Conservation (phyloP, 371 early-diverging fungal species). For the Cokeromyces recurvatus region DNA sequence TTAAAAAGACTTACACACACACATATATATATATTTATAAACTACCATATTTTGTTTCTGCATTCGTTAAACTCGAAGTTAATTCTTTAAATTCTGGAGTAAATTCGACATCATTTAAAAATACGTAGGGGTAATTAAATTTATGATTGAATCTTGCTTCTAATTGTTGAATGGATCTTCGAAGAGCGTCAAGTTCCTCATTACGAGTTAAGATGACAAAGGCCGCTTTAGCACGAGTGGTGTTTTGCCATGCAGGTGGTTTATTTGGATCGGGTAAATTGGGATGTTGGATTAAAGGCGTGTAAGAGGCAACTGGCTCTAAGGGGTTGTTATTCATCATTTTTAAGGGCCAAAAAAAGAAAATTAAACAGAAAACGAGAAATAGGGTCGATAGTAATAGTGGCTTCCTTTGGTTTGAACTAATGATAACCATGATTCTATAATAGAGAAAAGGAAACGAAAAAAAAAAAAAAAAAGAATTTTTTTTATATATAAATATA, state of each 20-base stretch:
- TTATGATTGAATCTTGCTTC: conserved; percentile 81
- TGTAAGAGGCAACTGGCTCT: background rate
- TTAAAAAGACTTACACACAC: too few relatives aligned
- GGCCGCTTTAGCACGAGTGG: conserved; percentile 57
- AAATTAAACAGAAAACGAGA: conserved; percentile 3
- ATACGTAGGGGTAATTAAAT: conserved; percentile 87
- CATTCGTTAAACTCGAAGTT: conserved; percentile 44
- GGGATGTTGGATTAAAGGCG: conserved; percentile 15
- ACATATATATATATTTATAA: too few relatives aligned
- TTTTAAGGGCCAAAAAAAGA: conserved; percentile 16
- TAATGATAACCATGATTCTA: conserved; percentile 11
- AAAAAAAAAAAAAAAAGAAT: background rate
- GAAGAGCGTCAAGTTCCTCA: conserved; percentile 66
- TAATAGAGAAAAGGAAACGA: background rate
- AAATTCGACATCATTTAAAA: conserved; percentile 79
- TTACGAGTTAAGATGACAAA: conserved; percentile 71
- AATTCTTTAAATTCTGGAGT: conserved; percentile 66
- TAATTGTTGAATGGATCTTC: conserved; percentile 62
- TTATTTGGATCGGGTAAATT: conserved; percentile 14
- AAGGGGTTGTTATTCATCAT: background rate
- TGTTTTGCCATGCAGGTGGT: conserved; percentile 27
- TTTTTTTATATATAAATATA: too few relatives aligned
- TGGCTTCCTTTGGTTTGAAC: conserved; percentile 19
- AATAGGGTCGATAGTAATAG: conserved; percentile 4
- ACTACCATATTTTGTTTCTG: conserved; percentile 48